phyloP scores from a whole-genome alignment of 202 grass and related monocot genomes.

The Dendrocalamus latiflorus region DNA sequence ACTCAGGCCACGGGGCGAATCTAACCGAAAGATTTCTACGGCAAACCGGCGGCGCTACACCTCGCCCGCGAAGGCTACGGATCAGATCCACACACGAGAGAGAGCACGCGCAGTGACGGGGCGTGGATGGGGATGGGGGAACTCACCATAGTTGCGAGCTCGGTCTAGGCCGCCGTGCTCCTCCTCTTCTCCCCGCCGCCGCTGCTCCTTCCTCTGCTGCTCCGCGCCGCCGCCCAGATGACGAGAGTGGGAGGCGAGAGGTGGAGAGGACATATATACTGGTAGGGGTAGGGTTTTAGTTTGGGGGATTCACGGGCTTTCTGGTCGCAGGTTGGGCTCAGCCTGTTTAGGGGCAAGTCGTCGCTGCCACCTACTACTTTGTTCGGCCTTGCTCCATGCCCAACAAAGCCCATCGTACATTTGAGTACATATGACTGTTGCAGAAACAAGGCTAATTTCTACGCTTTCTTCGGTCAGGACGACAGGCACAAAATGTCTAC shows the following conservation, averaged over 20 bases:
- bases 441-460: too few species aligned
- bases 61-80: not conserved
- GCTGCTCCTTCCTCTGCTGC: not conserved
- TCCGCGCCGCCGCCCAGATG: constrained; percentile 36
- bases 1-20: too few species aligned
- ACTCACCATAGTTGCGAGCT: constrained; percentile 41
- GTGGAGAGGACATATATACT: not conserved
- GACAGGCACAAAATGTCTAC: too few species aligned
- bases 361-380: too few species aligned
- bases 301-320: constrained; percentile 3
- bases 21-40: too few species aligned
- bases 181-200: not conserved
- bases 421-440: too few species aligned
- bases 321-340: not conserved
- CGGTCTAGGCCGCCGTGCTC: not conserved
- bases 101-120: not conserved
- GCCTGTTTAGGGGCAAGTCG: not conserved
- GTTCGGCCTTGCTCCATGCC: too few species aligned
- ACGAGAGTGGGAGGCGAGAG: not conserved
- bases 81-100: not conserved
- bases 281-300: constrained; percentile 41
- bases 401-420: too few species aligned
- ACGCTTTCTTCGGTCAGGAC: too few species aligned
- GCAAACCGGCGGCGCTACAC: not conserved
- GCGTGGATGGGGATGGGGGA: too few species aligned